Evolutionary conservation across 2,329 filamentous ascomycete genomes (phyloP).

Genomic region (Diaporthe citriasiana): DNA sequence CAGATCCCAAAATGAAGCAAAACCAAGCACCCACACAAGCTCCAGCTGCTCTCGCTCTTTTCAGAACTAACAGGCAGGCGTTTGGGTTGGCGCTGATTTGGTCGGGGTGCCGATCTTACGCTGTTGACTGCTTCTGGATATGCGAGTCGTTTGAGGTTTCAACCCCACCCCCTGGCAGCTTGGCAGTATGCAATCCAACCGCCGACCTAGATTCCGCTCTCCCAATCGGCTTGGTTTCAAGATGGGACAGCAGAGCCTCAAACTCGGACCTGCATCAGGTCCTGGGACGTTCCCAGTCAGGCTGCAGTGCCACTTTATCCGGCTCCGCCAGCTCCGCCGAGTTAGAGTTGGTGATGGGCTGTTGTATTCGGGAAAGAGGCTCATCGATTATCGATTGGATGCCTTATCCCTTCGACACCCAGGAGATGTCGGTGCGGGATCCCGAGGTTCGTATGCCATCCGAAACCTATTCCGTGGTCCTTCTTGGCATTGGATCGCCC

Average conservation of each 20-base stretch:
- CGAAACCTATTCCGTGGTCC: constrained; percentile 20
- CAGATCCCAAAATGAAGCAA: constrained; percentile 22
- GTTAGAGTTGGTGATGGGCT: constrained; percentile 1
- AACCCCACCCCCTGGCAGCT: constrained; percentile 29
- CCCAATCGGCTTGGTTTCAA: constrained; percentile 16
- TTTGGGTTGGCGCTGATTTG: constrained; percentile 10
- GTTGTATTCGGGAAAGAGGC: not conserved
- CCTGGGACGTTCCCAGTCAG: constrained; percentile 9
- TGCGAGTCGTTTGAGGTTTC: constrained; percentile 31
- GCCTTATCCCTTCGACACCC: constrained; percentile 7
- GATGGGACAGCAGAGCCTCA: constrained; percentile 22
- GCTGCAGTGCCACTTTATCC: constrained; percentile 26
- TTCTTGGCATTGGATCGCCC: constrained; percentile 26
- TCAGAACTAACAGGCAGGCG: constrained; percentile 23
- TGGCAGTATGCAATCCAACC: constrained; percentile 30
- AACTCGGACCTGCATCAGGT: constrained; percentile 29
- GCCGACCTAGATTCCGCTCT: constrained; percentile 4
- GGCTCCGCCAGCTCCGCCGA: constrained; percentile 16
- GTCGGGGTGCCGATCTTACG: constrained; percentile 27
- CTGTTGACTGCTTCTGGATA: constrained; percentile 8
- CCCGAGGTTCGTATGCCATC: constrained; percentile 14
- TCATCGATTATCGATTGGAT: constrained; percentile 13
- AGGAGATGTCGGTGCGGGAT: constrained; percentile 7
- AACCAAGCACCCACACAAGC: constrained; percentile 27
- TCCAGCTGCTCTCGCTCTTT: constrained; percentile 24